A percentile compares a stretch with the other conserved stretches of the same genome.
Evolutionary conservation across 768 basidiomycete species (phyloP).

Genomic region (Tephrocybe sp.): DNA sequence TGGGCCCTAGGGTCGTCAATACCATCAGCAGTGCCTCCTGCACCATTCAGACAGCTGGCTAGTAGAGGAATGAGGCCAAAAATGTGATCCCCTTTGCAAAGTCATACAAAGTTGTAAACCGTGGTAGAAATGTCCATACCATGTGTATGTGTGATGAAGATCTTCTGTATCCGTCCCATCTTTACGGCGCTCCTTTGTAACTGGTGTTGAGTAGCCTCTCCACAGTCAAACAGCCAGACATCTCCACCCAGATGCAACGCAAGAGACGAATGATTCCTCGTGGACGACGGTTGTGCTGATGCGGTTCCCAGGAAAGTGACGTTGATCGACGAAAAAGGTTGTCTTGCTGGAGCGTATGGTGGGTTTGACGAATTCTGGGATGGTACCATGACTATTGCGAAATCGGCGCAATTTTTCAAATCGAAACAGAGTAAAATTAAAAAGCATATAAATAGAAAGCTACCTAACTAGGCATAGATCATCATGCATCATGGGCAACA

Average conservation of each 20-base stretch:
- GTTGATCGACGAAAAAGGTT: constrained; percentile 36
- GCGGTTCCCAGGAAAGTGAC: constrained; percentile 82
- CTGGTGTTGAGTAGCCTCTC: constrained; percentile 81
- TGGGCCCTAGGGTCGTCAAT: constrained; percentile 58
- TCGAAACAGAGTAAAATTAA: too few relatives aligned
- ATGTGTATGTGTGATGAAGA: constrained; percentile 90
- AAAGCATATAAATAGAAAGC: too few relatives aligned
- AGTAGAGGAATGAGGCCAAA: constrained; percentile 73
- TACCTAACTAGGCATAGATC: too few relatives aligned
- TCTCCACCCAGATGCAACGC: constrained; percentile 65
- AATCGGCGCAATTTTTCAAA: not conserved
- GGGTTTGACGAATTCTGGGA: not conserved
- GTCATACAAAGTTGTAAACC: too few relatives aligned
- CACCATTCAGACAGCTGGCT: constrained; percentile 69
- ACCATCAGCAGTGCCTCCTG: constrained; percentile 62
- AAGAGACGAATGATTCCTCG: constrained; percentile 75
- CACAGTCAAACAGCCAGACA: constrained; percentile 86
- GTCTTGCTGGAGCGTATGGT: constrained; percentile 1
- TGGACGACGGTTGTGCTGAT: constrained; percentile 77
- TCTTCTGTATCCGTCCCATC: constrained; percentile 77
- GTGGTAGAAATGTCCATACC: too few relatives aligned
- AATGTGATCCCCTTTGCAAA: constrained; percentile 70
- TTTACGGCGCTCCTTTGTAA: constrained; percentile 71
- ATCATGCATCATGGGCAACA: too few relatives aligned
- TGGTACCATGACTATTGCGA: not conserved